Base-by-base conservation (phyloP, 2,329 filamentous ascomycete genomes). In the Fusarium sp. region DNA sequence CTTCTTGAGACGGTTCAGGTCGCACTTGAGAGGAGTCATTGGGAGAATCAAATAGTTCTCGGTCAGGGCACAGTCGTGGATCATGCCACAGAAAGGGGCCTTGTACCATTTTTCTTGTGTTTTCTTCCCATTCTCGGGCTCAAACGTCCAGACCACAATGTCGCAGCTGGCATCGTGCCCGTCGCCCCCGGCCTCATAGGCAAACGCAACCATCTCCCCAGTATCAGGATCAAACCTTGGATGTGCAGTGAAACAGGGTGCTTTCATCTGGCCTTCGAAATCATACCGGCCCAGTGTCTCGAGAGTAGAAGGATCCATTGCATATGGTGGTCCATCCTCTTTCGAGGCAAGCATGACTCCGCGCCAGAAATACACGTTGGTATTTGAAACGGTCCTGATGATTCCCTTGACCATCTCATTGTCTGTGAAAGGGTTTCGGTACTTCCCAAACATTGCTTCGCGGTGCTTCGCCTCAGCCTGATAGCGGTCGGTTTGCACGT, bases 11-110 rank as follows among this genome's bases (percentile, higher is more conserved):
- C 53, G 46, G 27, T 62, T 51, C 4, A 47, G 37, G 13, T 46
- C 41, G 6, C 52, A 64, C 4, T 66, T 62, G 0, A 62, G 40
- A 18, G 59, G 59, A 2, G 51, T 67, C 28, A 67, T 63, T 4
- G 65, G 65, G 1, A 67, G 30, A 2, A 67, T 28, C 7, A 68
- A 27, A 13, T 65, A 68, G 36, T 68, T 68, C 27, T 68, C 52
- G 12, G 52, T 67, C 2, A 65, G 10, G 11, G 47, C 62, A 4
- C 44, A 63, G 3, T 68, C 65, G 1, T 68, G 65, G 1, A 67
- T 67, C 63, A 68, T 63, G 2, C 65, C 55, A 2, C 55, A 59
- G 11, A 65, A 62, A 0, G 65, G 65, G 7, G 62, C 62, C 36
- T 65, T 48, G 1, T 65, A 65, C 62, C 62, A 64, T 0, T 40